phyloP scores from a whole-genome alignment of 768 basidiomycete species.

The Termitomyces sp. region DNA sequence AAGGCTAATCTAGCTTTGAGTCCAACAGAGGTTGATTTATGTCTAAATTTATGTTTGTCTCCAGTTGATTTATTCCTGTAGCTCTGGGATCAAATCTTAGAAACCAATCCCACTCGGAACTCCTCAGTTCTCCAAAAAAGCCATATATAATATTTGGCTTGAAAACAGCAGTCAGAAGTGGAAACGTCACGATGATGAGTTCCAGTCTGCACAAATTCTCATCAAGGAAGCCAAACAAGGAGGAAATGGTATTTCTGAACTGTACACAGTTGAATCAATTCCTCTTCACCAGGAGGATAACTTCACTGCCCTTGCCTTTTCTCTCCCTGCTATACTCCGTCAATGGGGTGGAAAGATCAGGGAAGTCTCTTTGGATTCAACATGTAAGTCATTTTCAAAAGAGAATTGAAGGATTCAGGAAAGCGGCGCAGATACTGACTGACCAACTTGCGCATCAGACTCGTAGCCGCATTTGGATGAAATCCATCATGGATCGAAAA shows the following conservation, averaged over 20 bases:
- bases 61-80: not conserved
- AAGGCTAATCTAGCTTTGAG: not conserved
- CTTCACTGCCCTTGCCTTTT: not conserved
- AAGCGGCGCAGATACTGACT: not conserved
- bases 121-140: not conserved
- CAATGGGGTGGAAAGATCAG: not conserved
- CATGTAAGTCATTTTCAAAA: not conserved
- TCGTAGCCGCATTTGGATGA: not conserved
- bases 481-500: not conserved
- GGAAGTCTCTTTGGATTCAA: not conserved
- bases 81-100: constrained; percentile 18
- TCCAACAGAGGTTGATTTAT: constrained; percentile 11
- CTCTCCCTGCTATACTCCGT: not conserved
- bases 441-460: not conserved
- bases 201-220: not conserved
- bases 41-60: too few relatives aligned
- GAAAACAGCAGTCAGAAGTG: not conserved
- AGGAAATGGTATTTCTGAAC: not conserved
- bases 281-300: not conserved
- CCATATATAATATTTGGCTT: constrained; percentile 1
- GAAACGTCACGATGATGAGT: not conserved
- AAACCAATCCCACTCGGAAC: not conserved
- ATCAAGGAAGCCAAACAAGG: not conserved
- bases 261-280: not conserved
- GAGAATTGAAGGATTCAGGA: not conserved